Evolutionary conservation across 1,284 basidiomycete genomes (phyloP), one percentile per base, ranked within the genome.

Genomic region (Ganoderma lingzhi): DNA sequence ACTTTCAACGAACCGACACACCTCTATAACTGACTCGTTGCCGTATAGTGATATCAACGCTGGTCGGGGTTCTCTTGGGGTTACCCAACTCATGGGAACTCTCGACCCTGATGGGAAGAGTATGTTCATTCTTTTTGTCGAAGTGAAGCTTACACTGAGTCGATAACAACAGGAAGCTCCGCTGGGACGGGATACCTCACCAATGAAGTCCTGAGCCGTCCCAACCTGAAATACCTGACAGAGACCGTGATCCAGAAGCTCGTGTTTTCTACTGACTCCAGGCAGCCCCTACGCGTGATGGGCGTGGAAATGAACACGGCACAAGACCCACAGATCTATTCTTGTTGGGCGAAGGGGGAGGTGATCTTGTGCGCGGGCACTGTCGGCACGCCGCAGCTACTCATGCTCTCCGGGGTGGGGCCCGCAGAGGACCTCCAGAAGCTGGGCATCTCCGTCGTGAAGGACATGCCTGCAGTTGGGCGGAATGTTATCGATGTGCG

Each of bases 341-440:
- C 71, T 30, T 78, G 80, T 14, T 62, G 56, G 1, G 83, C 81
- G 1, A 78, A 55, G 30, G 78, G 78, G 42, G 84, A 85, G 67
- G 78, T 86, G 23, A 78, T 84, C n/a, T 69, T 88, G 0, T 81
- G 81, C 64, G 83, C 81, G 4, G 87, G 86, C 6, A 71, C 82
- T 0, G 76, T 87, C 62, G 80, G 82, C 35, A 83, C 84, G 9
- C 85, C 87, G 15, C 83, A 84, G 41, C 74, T 87, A 2, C 80
- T 88, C 6, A 78, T 87, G 70, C 78, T 87, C 23, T 86, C 84
- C 12, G 87, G 87, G 12, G 80, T 88, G 62, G 87, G 87, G 0
- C 80, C 83, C 60, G 69, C 78, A 32, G 68, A 71, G 10, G 77
- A 83, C 1, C 75, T 88, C 3, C 61, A 75, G 55, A 72, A 76